Evolutionary conservation across 176 grass and related monocot genomes (phyloP).

Genomic region (Dactylis glomerata): DNA sequence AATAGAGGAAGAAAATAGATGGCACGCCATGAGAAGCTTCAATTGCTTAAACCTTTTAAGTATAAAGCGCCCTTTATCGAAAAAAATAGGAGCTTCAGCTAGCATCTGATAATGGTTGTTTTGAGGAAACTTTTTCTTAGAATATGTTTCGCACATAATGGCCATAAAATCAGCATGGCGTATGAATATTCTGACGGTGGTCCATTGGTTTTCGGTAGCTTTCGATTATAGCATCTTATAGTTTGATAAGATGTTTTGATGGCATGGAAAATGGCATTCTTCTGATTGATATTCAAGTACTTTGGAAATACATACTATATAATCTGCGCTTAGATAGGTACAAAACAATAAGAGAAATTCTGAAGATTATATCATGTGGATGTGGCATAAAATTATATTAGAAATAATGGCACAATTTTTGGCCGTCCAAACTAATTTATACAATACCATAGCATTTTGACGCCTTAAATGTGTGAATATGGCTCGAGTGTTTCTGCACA

Average conservation of each 20-base stretch:
- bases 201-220: not conserved
- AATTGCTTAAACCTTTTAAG: too few species aligned
- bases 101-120: not conserved
- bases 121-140: not conserved
- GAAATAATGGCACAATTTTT: not conserved
- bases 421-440: not conserved
- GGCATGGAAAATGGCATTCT: not conserved
- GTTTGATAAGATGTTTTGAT: not conserved
- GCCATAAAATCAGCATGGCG: not conserved
- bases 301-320: not conserved
- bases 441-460: not conserved
- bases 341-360: not conserved
- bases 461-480: conserved; percentile 3
- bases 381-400: not conserved
- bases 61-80: too few species aligned
- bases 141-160: not conserved
- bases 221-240: not conserved
- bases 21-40: not conserved
- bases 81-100: too few species aligned
- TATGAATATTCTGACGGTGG: not conserved
- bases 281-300: not conserved
- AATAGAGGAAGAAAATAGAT: not conserved
- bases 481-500: not conserved
- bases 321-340: not conserved
- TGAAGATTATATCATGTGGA: not conserved